These are phyloP conservation scores for Quercus lobata DNA, from an alignment of 331 rosid genomes.

Conservation along the genomic window DNA sequence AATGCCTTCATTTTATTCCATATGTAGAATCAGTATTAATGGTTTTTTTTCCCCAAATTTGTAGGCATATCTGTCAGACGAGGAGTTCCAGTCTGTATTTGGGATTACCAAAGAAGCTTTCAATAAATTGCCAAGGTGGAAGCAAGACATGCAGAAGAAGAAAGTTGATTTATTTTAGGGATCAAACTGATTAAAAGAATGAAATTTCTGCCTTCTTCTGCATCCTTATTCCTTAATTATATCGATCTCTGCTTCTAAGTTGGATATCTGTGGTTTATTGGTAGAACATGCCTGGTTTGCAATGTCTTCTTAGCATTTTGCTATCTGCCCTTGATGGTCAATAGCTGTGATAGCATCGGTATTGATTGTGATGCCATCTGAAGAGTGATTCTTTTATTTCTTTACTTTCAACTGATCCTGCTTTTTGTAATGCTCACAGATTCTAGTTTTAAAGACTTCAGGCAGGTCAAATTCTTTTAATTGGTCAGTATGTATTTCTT, in stretches of 20 bases:
- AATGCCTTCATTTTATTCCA: conserved; percentile 7
- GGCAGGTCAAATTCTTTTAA: conserved; percentile 64
- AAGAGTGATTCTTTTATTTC: conserved; percentile 51
- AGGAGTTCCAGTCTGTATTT: conserved; percentile 68
- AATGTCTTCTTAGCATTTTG: conserved; percentile 32
- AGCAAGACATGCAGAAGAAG: conserved; percentile 97
- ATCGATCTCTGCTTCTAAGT: conserved; percentile 8
- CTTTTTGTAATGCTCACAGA: conserved; percentile 46
- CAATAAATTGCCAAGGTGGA: conserved; percentile 86
- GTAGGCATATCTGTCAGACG: conserved; percentile 81
- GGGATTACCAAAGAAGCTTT: conserved; percentile 70
- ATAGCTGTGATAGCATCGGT: conserved; percentile 44
- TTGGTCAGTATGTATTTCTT: conserved; percentile 50
- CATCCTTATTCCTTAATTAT: conserved; percentile 37
- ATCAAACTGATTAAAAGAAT: conserved; percentile 17
- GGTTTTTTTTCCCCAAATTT: conserved; percentile 16
- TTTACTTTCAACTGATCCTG: conserved; percentile 38
- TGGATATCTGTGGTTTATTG: conserved; percentile 44
- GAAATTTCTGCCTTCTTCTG: conserved; percentile 25
- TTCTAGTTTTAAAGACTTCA: conserved; percentile 48
- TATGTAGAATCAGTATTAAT: conserved; percentile 10
- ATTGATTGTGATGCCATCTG: conserved; percentile 66
- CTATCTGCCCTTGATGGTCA: conserved; percentile 40
- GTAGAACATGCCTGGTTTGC: conserved; percentile 42
- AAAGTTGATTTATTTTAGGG: conserved; percentile 68